These are phyloP conservation scores for Yarrowia divulgata DNA, from an alignment of 805 yeast genomes.

Conservation along the genomic window DNA sequence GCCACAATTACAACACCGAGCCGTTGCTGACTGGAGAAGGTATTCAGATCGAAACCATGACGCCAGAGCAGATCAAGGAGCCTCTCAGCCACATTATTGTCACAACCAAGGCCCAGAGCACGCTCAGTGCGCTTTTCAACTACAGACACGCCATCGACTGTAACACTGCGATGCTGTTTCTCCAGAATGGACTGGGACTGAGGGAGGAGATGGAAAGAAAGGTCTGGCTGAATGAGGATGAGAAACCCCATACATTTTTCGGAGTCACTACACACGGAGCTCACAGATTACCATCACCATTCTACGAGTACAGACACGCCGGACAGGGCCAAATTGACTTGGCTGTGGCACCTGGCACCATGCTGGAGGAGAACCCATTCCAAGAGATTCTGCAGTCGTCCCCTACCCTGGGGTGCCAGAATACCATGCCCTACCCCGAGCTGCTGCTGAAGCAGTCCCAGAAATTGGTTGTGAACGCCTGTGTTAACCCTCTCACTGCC, in stretches of 20 bases:
- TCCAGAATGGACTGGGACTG: slow-evolving; percentile 91
- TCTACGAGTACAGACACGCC: slow-evolving; percentile 66
- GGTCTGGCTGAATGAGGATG: slow-evolving; percentile 58
- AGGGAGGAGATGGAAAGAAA: slow-evolving; percentile 56
- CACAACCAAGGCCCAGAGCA: slow-evolving; percentile 81
- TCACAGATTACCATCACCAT: slow-evolving; percentile 55
- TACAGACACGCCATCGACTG: slow-evolving; percentile 58
- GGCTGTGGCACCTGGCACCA: slow-evolving; percentile 59
- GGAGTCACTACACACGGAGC: slow-evolving; percentile 90
- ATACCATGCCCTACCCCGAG: slow-evolving; percentile 52
- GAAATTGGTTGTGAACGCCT: slow-evolving; percentile 79
- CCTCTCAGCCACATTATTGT: slow-evolving; percentile 67
- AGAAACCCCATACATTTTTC: slow-evolving; percentile 67
- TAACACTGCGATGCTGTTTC: slow-evolving; percentile 63
- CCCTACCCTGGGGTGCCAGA: slow-evolving; percentile 41
- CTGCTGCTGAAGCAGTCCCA: slow-evolving; percentile 68
- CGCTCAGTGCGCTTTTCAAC: slow-evolving; percentile 66
- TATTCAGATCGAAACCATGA: slow-evolving; percentile 42
- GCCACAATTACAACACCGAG: slow-evolving; percentile 39
- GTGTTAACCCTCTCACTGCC: slow-evolving; percentile 85
- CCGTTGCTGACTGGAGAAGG: slow-evolving; percentile 39
- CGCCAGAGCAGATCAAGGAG: slow-evolving; percentile 41
- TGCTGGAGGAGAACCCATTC: slow-evolving; percentile 3
- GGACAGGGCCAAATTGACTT: slow-evolving; percentile 71
- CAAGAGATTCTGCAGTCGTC: slow-evolving; percentile 39